A percentile compares a stretch with the other conserved stretches of the same genome.
Conservation (phyloP, 371 early-diverging fungal species). For the Haplosporangium sp. region DNA sequence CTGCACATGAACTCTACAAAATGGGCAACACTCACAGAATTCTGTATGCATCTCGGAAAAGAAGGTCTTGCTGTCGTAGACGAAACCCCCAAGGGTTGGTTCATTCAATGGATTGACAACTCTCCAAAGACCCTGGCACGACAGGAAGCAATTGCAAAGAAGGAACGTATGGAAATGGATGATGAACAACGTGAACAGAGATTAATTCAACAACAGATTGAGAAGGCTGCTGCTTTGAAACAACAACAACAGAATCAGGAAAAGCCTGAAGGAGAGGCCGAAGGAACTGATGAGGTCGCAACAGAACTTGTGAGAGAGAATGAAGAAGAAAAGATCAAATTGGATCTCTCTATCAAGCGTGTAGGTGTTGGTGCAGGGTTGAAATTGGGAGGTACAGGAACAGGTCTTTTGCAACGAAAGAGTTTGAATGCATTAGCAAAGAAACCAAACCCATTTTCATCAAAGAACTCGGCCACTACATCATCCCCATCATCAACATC, state of each 20-base stretch:
- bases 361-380: conserved; percentile 22
- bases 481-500: conserved; percentile 10
- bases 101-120: conserved; percentile 92
- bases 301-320: conserved; percentile 22
- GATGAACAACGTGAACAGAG: conserved; percentile 88
- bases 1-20: conserved; percentile 96
- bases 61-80: conserved; percentile 89
- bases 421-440: conserved; percentile 50
- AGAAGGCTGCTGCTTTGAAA: conserved; percentile 73
- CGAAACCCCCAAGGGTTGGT: conserved; percentile 92
- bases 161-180: conserved; percentile 82
- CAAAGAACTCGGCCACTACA: conserved; percentile 36
- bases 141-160: conserved; percentile 87
- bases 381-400: conserved; percentile 36
- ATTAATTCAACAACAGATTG: conserved; percentile 86
- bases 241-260: conserved; percentile 38
- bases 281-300: conserved; percentile 3
- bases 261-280: conserved; percentile 30
- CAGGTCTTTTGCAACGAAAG: conserved; percentile 43
- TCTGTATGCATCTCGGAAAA: conserved; percentile 85
- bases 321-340: conserved; percentile 71
- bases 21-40: conserved; percentile 91
- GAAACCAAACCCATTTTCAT: conserved; percentile 56
- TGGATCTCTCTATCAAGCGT: conserved; percentile 60
- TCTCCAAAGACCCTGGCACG: conserved; percentile 86